These are phyloP conservation scores for Magnolia officinalis DNA, from an alignment of 164 flowering plant genomes.

Conservation along the genomic window DNA sequence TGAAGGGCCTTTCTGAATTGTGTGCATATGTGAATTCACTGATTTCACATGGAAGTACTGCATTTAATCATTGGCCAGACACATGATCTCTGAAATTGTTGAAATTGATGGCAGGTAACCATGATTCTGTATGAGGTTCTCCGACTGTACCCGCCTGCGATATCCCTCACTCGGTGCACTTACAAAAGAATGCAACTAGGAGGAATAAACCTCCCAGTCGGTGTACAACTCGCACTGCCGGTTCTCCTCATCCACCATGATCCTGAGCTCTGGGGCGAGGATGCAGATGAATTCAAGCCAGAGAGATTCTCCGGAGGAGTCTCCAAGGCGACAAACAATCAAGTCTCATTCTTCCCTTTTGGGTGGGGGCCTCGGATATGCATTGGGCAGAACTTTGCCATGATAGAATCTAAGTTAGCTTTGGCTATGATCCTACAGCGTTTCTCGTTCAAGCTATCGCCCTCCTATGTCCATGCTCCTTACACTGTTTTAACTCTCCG, in stretches of 20 bases:
- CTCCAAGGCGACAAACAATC: slow-evolving; percentile 22
- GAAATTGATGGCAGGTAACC: slow-evolving; percentile 30
- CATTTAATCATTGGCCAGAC: background rate
- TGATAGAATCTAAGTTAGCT: slow-evolving; percentile 29
- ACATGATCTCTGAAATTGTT: background rate
- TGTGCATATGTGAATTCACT: background rate
- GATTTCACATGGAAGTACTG: background rate
- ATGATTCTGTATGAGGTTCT: slow-evolving; percentile 56
- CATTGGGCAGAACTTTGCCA: slow-evolving; percentile 19
- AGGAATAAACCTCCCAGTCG: slow-evolving; percentile 7
- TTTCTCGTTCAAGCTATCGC: slow-evolving; percentile 11
- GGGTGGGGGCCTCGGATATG: slow-evolving; percentile 33
- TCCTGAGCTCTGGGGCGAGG: slow-evolving; percentile 11
- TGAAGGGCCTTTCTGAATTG: background rate
- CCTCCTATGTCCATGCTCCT: slow-evolving; percentile 14
- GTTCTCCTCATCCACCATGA: slow-evolving; percentile 12
- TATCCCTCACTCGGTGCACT: slow-evolving; percentile 2
- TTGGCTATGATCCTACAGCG: slow-evolving; percentile 22
- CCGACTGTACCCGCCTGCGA: slow-evolving; percentile 43
- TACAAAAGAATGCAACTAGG: slow-evolving; percentile 10
- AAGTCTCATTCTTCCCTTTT: slow-evolving; percentile 21
- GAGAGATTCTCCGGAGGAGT: slow-evolving; percentile 15
- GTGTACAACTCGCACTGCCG: slow-evolving; percentile 11
- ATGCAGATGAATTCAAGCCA: slow-evolving; percentile 16
- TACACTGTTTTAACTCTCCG: slow-evolving; percentile 2